Base-by-base conservation (phyloP, 1,284 basidiomycete species). In the Apiotrichum gracile region DNA sequence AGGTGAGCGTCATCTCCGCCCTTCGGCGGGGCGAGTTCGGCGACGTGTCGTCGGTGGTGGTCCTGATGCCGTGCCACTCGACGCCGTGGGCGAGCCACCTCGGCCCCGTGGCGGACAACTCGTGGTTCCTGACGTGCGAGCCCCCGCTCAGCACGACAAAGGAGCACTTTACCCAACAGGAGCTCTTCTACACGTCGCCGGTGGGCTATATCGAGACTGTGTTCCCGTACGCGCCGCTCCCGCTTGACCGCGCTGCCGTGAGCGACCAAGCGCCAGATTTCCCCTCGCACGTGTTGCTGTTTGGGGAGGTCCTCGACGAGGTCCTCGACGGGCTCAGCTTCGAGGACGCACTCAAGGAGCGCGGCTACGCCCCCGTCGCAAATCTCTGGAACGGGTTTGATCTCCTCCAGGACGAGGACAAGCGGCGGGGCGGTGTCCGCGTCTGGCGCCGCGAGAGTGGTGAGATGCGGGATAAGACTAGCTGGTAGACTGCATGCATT, bases 41-140 rank as follows among this genome's bases (percentile, higher is more conserved):
- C 0, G 25, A 52, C 4, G 61, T 69, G 25, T 47, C 46, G 0
- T 83, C 83, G 9, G 75, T 96, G 16, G 91, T 88, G 1, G 85
- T 91, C 57, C 76, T 97, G 19, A 94, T 92, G 88, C 96, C 96
- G 4, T 99, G 96, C 63, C 96, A 99, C 76, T 96, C 91, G n/a
- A 91, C 88, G 0, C 94, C 94, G 3, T 94, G 91, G 80, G 87
- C 91, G 66, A 85, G 91, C 5, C 87, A 92, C 72, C 73, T 98
- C 68, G 78, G 82, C 29, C 74, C 78, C 14, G 78, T 84, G 37
- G 77, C 86, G 12, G 78, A 80, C 58, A 4, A 10, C 6, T 8
- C 7, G 7, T 97, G 92, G 91, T 83, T 87, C 41, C 68, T 97
- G 26, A 87, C 88, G 4, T 97, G 93, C 66, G 92, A 96, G 65